A percentile compares a stretch with the other conserved stretches of the same genome.
These are phyloP conservation scores for Davidsoniella australis DNA, from an alignment of 2,329 filamentous ascomycete genomes.

Conservation along the genomic window DNA sequence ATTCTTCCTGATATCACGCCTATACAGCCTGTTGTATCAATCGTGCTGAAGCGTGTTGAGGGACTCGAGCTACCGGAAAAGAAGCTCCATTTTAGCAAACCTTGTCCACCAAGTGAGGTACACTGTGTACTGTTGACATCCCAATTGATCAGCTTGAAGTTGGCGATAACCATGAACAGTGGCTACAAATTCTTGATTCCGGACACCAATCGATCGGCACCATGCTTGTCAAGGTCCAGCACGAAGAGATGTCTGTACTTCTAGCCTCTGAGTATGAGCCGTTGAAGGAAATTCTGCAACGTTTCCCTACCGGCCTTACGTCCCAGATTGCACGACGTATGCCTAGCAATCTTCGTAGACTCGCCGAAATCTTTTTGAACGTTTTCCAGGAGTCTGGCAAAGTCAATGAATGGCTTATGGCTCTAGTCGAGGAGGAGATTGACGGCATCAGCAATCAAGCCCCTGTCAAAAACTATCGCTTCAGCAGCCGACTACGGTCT, in stretches of 20 bases:
- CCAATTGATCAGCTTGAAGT: slow-evolving; percentile 61
- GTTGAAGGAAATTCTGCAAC: slow-evolving; percentile 67
- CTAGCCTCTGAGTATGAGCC: slow-evolving; percentile 71
- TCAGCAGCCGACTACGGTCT: slow-evolving; percentile 52
- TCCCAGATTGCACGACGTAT: slow-evolving; percentile 67
- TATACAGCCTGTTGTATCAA: slow-evolving; percentile 48
- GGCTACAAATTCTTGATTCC: slow-evolving; percentile 68
- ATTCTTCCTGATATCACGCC: slow-evolving; percentile 60
- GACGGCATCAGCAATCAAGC: slow-evolving; percentile 78
- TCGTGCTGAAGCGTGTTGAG: slow-evolving; percentile 53
- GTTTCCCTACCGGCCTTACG: slow-evolving; percentile 69
- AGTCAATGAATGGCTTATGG: slow-evolving; percentile 78
- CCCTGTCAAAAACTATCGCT: slow-evolving; percentile 55
- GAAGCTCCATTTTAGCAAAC: slow-evolving; percentile 10
- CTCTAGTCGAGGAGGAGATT: slow-evolving; percentile 90
- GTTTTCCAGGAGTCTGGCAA: slow-evolving; percentile 87
- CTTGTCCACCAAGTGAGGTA: slow-evolving; percentile 27
- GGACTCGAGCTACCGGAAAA: slow-evolving; percentile 19
- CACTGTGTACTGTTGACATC: slow-evolving; percentile 60
- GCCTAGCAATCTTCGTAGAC: slow-evolving; percentile 56
- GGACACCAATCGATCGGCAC: slow-evolving; percentile 63
- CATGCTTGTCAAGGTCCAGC: slow-evolving; percentile 64
- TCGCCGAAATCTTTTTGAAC: slow-evolving; percentile 77
- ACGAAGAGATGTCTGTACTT: slow-evolving; percentile 81
- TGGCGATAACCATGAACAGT: slow-evolving; percentile 67